A percentile compares a stretch with the other conserved stretches of the same genome.
Evolutionary conservation across 805 yeast genomes (phyloP).

Genomic region (Jamesozyma jinghongensis): DNA sequence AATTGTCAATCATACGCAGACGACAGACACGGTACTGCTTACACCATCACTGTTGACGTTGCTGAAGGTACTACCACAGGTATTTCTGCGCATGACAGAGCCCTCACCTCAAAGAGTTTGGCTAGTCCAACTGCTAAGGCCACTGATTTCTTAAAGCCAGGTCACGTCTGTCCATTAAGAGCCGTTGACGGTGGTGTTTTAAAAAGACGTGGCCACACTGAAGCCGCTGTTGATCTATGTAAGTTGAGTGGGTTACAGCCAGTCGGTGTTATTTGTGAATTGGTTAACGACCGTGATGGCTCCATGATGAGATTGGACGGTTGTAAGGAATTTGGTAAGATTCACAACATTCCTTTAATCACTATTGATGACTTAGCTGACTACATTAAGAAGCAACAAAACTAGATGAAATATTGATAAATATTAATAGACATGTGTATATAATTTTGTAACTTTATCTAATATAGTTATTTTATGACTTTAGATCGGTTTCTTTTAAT

Average conservation of each 20-base stretch:
- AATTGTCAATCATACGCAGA: slow-evolving; percentile 31
- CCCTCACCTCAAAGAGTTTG: slow-evolving; percentile 64
- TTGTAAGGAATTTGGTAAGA: slow-evolving; percentile 60
- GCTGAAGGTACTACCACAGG: slow-evolving; percentile 92
- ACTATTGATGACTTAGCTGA: slow-evolving; percentile 68
- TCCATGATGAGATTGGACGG: slow-evolving; percentile 90
- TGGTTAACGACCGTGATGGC: slow-evolving; percentile 89
- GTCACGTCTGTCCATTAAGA: slow-evolving; percentile 86
- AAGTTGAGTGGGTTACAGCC: slow-evolving; percentile 67
- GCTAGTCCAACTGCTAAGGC: slow-evolving; percentile 49
- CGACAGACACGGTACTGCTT: slow-evolving; percentile 95
- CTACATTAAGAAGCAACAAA: slow-evolving; percentile 21
- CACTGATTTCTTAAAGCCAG: slow-evolving; percentile 75
- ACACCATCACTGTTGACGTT: slow-evolving; percentile 84
- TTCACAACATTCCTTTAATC: slow-evolving; percentile 57
- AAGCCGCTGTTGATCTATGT: slow-evolving; percentile 89
- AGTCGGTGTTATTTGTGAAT: slow-evolving; percentile 88
- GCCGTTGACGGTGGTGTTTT: slow-evolving; percentile 81
- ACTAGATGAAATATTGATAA: background rate
- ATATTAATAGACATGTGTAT: background rate
- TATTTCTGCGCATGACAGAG: slow-evolving; percentile 88
- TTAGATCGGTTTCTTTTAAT: background rate
- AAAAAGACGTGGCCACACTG: slow-evolving; percentile 88
- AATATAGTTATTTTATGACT: background rate
- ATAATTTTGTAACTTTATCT: background rate